Conservation (phyloP, 2,329 filamentous ascomycete species). For the Colletotrichum siamense region DNA sequence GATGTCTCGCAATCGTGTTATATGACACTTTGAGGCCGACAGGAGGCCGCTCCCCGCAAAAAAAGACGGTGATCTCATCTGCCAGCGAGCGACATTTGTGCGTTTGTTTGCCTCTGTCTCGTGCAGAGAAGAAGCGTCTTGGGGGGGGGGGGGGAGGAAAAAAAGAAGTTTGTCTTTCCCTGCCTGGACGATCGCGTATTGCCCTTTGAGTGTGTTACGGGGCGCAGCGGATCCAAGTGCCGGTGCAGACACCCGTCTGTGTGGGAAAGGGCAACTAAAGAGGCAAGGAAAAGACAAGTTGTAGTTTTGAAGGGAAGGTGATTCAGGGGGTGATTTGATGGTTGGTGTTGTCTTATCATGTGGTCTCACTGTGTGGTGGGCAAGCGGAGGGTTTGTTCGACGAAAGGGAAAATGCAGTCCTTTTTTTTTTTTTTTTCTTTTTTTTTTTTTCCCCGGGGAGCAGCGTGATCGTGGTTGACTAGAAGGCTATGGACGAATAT, state of each 20-base stretch:
- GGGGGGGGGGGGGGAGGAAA: too few relatives aligned
- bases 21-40: not conserved
- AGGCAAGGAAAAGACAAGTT: not conserved
- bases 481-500: not conserved
- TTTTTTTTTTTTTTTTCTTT: too few relatives aligned
- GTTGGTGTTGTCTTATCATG: not conserved
- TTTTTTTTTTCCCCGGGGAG: not conserved
- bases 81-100: not conserved
- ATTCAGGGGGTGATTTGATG: not conserved
- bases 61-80: not conserved
- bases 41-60: not conserved
- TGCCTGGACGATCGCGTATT: not conserved
- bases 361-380: not conserved
- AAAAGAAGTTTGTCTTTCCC: not conserved
- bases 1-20: not conserved
- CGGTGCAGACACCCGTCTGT: not conserved
- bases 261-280: not conserved
- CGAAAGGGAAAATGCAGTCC: not conserved
- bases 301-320: not conserved
- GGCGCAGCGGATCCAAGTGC: not conserved
- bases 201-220: not conserved
- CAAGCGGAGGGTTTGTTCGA: not conserved
- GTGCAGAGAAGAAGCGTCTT: not conserved
- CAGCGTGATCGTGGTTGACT: not conserved
- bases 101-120: not conserved